Base-by-base conservation (phyloP, 2,329 filamentous ascomycete species). In the Colletotrichum tropicale region DNA sequence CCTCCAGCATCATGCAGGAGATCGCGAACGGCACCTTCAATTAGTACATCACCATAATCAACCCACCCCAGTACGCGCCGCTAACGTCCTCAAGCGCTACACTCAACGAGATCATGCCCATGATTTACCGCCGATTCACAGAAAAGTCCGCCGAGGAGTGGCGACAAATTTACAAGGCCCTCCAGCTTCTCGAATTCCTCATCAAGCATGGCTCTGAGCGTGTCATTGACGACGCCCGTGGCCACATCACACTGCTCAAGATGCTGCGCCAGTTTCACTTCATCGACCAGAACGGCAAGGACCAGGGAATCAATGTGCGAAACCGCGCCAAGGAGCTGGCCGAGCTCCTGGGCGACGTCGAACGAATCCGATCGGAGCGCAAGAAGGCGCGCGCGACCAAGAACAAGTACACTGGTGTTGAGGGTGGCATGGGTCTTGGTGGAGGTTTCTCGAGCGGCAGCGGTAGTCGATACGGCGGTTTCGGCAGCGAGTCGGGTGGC, bases 81-180 rank as follows among this genome's bases (percentile, higher is more conserved):
- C 75, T 70, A 64, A 77, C 71, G 64, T 56, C 18, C 48, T 61
- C 28, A 56, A 98, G 96, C 84, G 96, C 98, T 92, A 92, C 96
- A 68, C 92, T 99, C 73, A 98, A 98, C 86, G 97, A 99, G 86
- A 98, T 99, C 84, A 99, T 99, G 97, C 97, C 97, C 79, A 97
- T 99, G 95, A 98, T 99, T 83, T 99, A 99, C 89, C 97, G 98
- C 82, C 95, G 97, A 78, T 99, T 99, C 86, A 99, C 97, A 76
- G 97, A 99, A 85, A 99, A 99, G 89, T 91, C 96, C 9, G 96
- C 97, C 71, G 97, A 99, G 84, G 97, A 99, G 87, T 99, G 97
- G 97, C 92, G 97, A 79, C 97, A 99, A 85, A 99, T 99, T 83
- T 99, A 99, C 91, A 99, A 99, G 89, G 94, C 95, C 12, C 93